Base-by-base conservation (phyloP, 768 basidiomycete genomes). In the Agrocybe pediades region DNA sequence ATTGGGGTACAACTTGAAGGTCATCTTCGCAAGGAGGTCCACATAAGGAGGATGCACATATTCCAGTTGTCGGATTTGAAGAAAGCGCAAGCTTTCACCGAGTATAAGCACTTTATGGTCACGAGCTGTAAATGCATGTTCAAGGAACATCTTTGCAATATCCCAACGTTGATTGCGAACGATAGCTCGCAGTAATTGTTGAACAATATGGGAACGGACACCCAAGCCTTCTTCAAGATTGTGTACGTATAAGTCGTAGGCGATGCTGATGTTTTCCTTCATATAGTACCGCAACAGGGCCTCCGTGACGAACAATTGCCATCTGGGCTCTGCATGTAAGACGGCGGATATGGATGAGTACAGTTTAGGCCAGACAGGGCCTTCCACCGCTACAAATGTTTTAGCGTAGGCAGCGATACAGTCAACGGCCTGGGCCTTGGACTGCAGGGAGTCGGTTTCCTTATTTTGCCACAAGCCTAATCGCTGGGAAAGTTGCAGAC, bases 61-160 rank as follows among this genome's bases (percentile, higher is more conserved):
- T 45, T 64, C 61, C 30, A 57, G 65, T 27, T 74, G 65, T 36
- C 71, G 69, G 15, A 61, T 49, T 46, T 71, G 72, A 40, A 82
- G 68, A 13, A 63, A 60, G 7, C 68, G 65, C 19, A 81, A 69
- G 25, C 82, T 67, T 5, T 68, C 59, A 15, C 66, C 62, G 21
- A 83, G 46, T 5, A 84, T 54, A 26, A 70, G 62, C 39, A 77
- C 75, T 15, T 65, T 54, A 25, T 73, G 70, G 21, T 61, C 49
- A 4, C 47, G 49, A 4, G 73, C 63, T 41, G 79, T 67, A 0
- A 25, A 65, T 4, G 55, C 39, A 21, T 73, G 56, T 17, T 56
- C 54, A 27, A 84, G 66, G 43, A 82, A 67, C 3, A 55, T 55
- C 15, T 74, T 46, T 3, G 73, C 73, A 40, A 58, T 54, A 25